These are phyloP conservation scores for Aspergillus brunneoviolaceus DNA, from an alignment of 2,329 filamentous ascomycete species.

Conservation along the genomic window DNA sequence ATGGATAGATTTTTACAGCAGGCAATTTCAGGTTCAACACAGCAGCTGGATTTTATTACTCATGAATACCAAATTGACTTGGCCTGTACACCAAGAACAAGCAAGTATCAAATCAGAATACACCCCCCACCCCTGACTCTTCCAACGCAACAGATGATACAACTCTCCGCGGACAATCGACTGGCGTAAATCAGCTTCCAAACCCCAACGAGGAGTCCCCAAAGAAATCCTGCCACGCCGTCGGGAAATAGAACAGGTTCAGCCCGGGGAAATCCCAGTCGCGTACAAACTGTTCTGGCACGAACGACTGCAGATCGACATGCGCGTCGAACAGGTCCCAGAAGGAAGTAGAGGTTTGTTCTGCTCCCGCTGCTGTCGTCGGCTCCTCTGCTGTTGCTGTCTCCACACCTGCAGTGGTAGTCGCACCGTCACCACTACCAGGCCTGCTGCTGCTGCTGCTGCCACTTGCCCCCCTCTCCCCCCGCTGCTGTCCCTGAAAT, in stretches of 20 bases:
- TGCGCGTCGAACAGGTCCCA: constrained; percentile 42
- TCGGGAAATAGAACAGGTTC: constrained; percentile 52
- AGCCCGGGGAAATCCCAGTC: constrained; percentile 59
- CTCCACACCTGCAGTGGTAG: neutral
- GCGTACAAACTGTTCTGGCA: constrained; percentile 57
- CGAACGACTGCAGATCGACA: constrained; percentile 53
- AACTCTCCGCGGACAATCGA: too few species aligned
- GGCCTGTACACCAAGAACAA: too few species aligned
- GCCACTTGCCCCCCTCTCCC: neutral
- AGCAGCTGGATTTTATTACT: too few species aligned
- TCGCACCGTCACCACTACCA: too few species aligned
- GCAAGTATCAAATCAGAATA: too few species aligned
- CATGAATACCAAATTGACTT: too few species aligned
- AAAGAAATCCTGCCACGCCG: constrained; percentile 51
- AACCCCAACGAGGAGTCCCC: constrained; percentile 42
- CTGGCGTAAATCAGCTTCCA: constrained; percentile 5
- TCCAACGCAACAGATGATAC: too few species aligned
- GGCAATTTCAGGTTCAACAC: too few species aligned
- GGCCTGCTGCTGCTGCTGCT: neutral
- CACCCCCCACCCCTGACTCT: too few species aligned
- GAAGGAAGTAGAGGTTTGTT: constrained; percentile 22
- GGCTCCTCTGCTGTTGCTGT: neutral
- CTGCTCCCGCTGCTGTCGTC: constrained; percentile 11
- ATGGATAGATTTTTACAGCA: too few species aligned
- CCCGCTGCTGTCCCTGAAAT: constrained; percentile 37